Evolutionary conservation across 257 asterid genomes (phyloP).

Genomic region (Ajuga chamaepitys): DNA sequence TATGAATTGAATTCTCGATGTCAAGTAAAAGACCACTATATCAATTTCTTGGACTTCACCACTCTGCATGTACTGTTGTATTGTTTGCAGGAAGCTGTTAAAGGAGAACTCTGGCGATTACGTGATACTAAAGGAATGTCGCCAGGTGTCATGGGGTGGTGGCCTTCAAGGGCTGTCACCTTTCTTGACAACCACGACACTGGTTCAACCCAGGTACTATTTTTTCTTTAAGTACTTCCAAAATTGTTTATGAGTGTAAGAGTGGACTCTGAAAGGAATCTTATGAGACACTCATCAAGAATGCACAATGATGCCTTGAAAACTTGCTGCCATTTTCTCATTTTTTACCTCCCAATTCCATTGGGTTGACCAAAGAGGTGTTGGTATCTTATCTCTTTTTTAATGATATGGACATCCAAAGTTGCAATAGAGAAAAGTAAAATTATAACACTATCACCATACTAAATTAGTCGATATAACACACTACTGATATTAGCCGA

Average conservation of each 20-base stretch:
- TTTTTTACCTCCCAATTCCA: not conserved
- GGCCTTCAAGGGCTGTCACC: slow-evolving; percentile 93
- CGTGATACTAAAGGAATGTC: slow-evolving; percentile 83
- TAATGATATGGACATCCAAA: not conserved
- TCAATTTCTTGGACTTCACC: slow-evolving; percentile 1
- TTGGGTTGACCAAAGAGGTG: not conserved
- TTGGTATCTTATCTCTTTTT: not conserved
- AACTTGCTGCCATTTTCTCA: not conserved
- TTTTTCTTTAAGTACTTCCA: not conserved
- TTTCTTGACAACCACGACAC: slow-evolving; percentile 96
- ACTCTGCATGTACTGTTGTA: not conserved
- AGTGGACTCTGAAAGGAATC: not conserved
- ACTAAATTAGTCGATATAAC: not conserved
- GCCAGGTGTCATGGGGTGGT: slow-evolving; percentile 94
- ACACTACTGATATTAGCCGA: not conserved
- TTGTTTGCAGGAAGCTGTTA: slow-evolving; percentile 71
- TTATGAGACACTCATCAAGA: not conserved
- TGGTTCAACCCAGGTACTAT: slow-evolving; percentile 86
- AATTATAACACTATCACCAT: not conserved
- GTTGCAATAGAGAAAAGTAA: not conserved
- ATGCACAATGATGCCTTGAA: not conserved
- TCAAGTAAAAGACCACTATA: not conserved
- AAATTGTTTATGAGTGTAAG: not conserved
- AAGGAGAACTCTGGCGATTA: slow-evolving; percentile 91
- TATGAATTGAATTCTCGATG: not conserved